A percentile compares a stretch with the other conserved stretches of the same genome.
Conservation (phyloP, 345 rosid species). For the Gossypium turneri region DNA sequence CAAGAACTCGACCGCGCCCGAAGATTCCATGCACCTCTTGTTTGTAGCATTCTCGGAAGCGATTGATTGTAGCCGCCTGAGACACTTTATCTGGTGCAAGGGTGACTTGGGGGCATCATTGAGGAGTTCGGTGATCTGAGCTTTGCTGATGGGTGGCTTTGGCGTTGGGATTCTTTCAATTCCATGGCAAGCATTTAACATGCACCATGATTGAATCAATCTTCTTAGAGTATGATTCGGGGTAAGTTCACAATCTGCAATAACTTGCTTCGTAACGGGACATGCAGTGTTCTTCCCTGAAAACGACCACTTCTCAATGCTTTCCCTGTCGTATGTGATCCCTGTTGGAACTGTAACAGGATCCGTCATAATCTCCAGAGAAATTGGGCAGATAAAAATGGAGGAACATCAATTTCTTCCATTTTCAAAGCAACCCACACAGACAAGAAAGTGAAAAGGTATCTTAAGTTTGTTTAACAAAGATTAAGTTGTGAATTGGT, state of each 20-base stretch:
- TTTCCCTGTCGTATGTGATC: constrained; percentile 63
- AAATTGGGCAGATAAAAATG: constrained; percentile 67
- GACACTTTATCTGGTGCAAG: constrained; percentile 40
- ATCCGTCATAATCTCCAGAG: constrained; percentile 70
- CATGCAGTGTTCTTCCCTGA: constrained; percentile 47
- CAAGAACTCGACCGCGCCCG: constrained; percentile 67
- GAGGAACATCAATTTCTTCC: constrained; percentile 69
- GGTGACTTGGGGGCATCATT: constrained; percentile 35
- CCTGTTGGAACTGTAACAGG: constrained; percentile 64
- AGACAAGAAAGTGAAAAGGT: neutral
- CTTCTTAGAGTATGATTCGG: constrained; percentile 90
- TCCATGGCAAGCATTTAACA: constrained; percentile 70
- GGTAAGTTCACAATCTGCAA: constrained; percentile 54
- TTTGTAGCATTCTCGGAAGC: constrained; percentile 52
- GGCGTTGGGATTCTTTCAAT: constrained; percentile 89
- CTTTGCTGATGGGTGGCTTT: constrained; percentile 53
- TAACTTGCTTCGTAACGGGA: constrained; percentile 66
- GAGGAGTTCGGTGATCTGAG: constrained; percentile 58
- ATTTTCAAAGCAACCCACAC: constrained; percentile 10
- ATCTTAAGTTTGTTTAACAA: neutral
- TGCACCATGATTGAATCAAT: constrained; percentile 90
- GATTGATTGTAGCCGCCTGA: constrained; percentile 46
- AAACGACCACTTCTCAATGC: constrained; percentile 67
- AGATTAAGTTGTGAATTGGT: constrained; percentile 31
- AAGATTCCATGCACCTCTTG: constrained; percentile 64